Conservation (phyloP, 495 filamentous ascomycete genomes). For the Xylaria telfairii region DNA sequence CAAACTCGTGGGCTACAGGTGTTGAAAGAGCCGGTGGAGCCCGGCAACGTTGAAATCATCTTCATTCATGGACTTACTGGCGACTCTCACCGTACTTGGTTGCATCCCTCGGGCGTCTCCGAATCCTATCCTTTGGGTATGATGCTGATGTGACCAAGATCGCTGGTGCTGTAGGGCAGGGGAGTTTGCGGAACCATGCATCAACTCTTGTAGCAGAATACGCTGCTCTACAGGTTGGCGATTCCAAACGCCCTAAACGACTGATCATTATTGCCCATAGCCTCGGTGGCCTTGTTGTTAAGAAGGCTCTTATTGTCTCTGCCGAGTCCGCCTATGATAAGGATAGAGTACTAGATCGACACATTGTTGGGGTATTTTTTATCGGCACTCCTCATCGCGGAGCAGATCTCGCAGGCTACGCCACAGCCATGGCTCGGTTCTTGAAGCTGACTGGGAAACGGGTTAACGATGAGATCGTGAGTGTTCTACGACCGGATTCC, state of each 20-base stretch:
- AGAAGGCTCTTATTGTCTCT: neutral
- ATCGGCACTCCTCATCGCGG: neutral
- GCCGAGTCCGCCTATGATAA: neutral
- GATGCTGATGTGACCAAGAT: conserved; percentile 36
- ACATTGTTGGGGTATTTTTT: neutral
- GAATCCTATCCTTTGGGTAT: conserved; percentile 41
- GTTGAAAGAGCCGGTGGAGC: neutral
- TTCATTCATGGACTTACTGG: conserved; percentile 18
- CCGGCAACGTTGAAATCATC: neutral
- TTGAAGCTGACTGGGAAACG: neutral
- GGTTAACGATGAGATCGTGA: neutral
- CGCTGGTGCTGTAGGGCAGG: neutral
- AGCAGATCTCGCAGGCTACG: neutral
- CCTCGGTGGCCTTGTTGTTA: neutral
- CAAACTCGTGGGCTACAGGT: neutral
- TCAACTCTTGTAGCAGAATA: conserved; percentile 4
- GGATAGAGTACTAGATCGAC: neutral
- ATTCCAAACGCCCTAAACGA: neutral
- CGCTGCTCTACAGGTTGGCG: neutral
- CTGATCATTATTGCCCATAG: neutral
- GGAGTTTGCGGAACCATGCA: conserved; percentile 2
- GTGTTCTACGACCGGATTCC: neutral
- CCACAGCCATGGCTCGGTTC: neutral
- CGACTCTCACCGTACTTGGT: neutral
- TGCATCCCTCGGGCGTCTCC: conserved; percentile 2